Evolutionary conservation across 148 eudicot genomes (phyloP), one percentile per base, ranked within the genome.

Genomic region (Chenopodium berlandieri): DNA sequence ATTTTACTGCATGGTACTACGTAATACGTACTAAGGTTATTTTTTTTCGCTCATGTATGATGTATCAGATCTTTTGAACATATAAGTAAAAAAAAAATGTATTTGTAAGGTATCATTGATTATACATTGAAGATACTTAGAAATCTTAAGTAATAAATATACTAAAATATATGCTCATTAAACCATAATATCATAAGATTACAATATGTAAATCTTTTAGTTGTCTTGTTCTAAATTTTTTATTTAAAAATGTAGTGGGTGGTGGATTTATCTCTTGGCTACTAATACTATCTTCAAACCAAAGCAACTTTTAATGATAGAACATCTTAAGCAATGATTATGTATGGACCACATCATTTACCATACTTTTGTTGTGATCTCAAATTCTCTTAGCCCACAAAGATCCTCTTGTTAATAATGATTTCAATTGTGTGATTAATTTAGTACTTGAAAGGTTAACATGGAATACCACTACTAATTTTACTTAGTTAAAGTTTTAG

Each of bases 381-480:
- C 63, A 84, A 77, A 78, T 84, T 82, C 73, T 76, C 69, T 84
- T 62, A 84, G 83, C 83, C 86, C 86, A 84, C 86, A 58, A 75
- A 84, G 83, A 80, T 80, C 73, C 81, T 75, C 77, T 19, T 71
- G 9, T 7, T 27, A 67, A 40, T 40, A 68, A 75, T 79, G 44
- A 19, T 67, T 79, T 75, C 72, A 67, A 44, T 19, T 75, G 6
- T 32, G 63, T 56, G 25, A 25, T 75, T 75, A 72, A 20, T 79
- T 79, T 68, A 16, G 48, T 69, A n/a, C 64, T 75, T 69, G 54
- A 67, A 9, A 64, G 70, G 19, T 50, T 75, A 79, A 75, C 79
- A 83, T 83, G 62, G 62, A 56, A 54, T 75, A 30, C 54, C 46
- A 14, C 31, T 73, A 9, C 17, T 50, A 4, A 9, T 54, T 17